Evolutionary conservation across 768 basidiomycete genomes (phyloP).

Genomic region (Pisolithus albus): DNA sequence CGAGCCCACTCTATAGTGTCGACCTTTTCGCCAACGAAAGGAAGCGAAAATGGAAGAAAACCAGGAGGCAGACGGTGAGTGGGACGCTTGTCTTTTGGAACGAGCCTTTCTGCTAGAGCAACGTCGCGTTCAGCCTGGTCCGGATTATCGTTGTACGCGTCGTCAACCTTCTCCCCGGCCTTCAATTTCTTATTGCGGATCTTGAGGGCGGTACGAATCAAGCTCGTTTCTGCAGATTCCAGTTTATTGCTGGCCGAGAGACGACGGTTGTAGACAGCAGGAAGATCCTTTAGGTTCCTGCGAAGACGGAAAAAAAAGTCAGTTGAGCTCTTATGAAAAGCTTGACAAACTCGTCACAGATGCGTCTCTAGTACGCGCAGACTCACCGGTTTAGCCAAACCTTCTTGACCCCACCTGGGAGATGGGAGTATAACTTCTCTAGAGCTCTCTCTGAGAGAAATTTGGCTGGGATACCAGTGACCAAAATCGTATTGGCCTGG

Average conservation of each 20-base stretch:
- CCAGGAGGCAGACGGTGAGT: conserved; percentile 60
- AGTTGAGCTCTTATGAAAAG: neutral
- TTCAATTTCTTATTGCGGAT: conserved; percentile 51
- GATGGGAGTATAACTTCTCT: conserved; percentile 59
- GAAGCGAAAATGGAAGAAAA: conserved; percentile 49
- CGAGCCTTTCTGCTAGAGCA: conserved; percentile 43
- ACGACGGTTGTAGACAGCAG: conserved; percentile 74
- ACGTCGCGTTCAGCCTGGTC: conserved; percentile 25
- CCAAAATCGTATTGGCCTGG: conserved; percentile 84
- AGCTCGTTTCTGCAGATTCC: conserved; percentile 75
- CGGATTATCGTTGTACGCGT: conserved; percentile 15
- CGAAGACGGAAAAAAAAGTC: neutral
- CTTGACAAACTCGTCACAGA: neutral
- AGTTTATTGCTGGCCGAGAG: conserved; percentile 68
- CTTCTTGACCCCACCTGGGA: conserved; percentile 86
- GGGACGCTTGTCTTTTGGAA: conserved; percentile 71
- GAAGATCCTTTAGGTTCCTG: conserved; percentile 82
- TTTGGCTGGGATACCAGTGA: conserved; percentile 80
- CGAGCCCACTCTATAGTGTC: conserved; percentile 91
- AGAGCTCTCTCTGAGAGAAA: conserved; percentile 71
- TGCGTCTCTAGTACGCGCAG: neutral
- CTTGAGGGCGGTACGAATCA: conserved; percentile 73
- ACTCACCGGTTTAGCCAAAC: conserved; percentile 86
- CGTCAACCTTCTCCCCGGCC: conserved; percentile 29
- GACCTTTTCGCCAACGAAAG: conserved; percentile 78